Evolutionary conservation across 2,329 filamentous ascomycete species (phyloP).

Genomic region (Arthrocladium fulminans): DNA sequence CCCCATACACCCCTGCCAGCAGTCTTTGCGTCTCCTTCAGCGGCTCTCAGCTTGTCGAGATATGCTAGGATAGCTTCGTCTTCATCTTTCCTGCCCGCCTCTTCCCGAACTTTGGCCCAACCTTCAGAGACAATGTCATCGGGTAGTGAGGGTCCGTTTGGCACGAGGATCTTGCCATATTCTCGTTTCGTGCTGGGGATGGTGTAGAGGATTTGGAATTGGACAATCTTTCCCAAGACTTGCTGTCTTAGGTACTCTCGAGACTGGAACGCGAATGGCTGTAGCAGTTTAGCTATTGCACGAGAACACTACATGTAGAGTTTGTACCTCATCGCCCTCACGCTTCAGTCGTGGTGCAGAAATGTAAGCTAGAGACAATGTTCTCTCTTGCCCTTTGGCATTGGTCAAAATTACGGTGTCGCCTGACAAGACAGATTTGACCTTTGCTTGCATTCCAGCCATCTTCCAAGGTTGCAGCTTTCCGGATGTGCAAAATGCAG

Average conservation of each 20-base stretch:
- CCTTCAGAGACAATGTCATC: slow-evolving; percentile 79
- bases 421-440: slow-evolving; percentile 90
- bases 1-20: slow-evolving; percentile 78
- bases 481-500: neutral
- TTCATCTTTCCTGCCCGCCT: slow-evolving; percentile 86
- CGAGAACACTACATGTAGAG: slow-evolving; percentile 5
- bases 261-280: slow-evolving; percentile 83
- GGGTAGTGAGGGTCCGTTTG: slow-evolving; percentile 67
- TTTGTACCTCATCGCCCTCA: slow-evolving; percentile 70
- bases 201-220: slow-evolving; percentile 78
- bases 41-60: slow-evolving; percentile 65
- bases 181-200: slow-evolving; percentile 65
- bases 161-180: slow-evolving; percentile 71
- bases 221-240: slow-evolving; percentile 75
- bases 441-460: slow-evolving; percentile 51
- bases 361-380: slow-evolving; percentile 84
- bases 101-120: slow-evolving; percentile 88
- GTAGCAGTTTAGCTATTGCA: slow-evolving; percentile 12
- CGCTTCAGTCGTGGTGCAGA: slow-evolving; percentile 76
- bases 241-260: slow-evolving; percentile 83
- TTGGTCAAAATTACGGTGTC: slow-evolving; percentile 80
- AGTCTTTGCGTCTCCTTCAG: slow-evolving; percentile 69
- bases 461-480: slow-evolving; percentile 8
- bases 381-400: slow-evolving; percentile 74
- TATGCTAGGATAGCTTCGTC: slow-evolving; percentile 61